These are phyloP conservation scores for Arthrobotrys iridis DNA, from an alignment of 2,329 filamentous ascomycete species.

Conservation along the genomic window DNA sequence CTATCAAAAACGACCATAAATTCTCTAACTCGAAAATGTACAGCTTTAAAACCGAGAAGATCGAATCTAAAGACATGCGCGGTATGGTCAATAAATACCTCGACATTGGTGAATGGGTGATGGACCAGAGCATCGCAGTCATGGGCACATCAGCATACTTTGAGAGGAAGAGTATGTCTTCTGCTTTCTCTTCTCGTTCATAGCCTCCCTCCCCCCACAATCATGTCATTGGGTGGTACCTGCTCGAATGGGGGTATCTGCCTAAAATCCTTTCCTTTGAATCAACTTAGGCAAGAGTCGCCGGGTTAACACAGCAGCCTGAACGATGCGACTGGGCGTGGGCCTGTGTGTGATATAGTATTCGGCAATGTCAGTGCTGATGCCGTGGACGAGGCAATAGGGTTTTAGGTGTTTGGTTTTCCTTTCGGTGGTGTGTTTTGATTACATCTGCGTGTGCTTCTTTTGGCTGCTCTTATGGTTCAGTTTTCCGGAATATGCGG, in stretches of 20 bases:
- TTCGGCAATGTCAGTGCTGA: constrained; percentile 54
- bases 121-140: constrained; percentile 95
- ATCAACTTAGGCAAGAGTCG: constrained; percentile 7
- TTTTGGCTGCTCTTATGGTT: background rate
- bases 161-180: constrained; percentile 72
- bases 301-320: constrained; percentile 41
- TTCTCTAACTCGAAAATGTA: constrained; percentile 66
- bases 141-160: constrained; percentile 90
- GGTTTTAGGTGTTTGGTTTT: constrained; percentile 26
- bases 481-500: background rate
- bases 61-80: constrained; percentile 86
- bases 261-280: background rate
- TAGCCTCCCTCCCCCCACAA: background rate
- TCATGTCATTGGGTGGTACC: background rate
- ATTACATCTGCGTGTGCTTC: background rate
- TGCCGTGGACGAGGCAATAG: constrained; percentile 47
- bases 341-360: constrained; percentile 28
- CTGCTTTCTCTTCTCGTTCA: constrained; percentile 9
- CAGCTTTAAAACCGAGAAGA: constrained; percentile 83
- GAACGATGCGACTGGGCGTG: background rate
- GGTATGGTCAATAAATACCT: constrained; percentile 81
- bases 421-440: background rate
- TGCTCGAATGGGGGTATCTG: background rate
- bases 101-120: constrained; percentile 96
- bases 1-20: constrained; percentile 59